Evolutionary conservation across 352 stramenopile species (phyloP), one percentile per base, ranked within the genome.

Genomic region (Globisporangium middletonii): DNA sequence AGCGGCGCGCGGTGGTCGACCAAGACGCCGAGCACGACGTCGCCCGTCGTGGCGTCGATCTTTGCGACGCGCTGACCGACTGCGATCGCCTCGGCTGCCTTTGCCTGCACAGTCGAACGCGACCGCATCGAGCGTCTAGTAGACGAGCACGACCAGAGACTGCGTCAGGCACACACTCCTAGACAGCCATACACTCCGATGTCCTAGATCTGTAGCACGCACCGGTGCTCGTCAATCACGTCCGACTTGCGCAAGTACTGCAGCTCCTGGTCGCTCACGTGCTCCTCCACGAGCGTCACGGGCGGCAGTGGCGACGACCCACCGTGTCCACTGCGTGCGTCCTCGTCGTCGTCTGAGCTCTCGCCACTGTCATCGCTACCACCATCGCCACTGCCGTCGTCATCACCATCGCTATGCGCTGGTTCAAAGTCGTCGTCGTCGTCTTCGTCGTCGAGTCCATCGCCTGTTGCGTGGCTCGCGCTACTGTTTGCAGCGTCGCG

Each of bases 211-310:
- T 9, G 4, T 23, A 12, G 19, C 11, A 1, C 72, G 43, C 67
- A 86, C 75, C 77, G 64, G 53, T 83, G 69, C 23, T 57, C 45
- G 27, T 83, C 63, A 23, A 84, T 84, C 53, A 84, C 73, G 43
- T 80, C 73, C 57, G 76, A 66, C 51, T 73, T 76, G 37, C 63
- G 68, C 23, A 86, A 64, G 55, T 69, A 86, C 49, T 69, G 59
- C 49, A 84, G 69, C 62, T 84, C 72, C 52, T 69, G 50, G 47
- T 67, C 52, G 37, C 63, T 66, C 41, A 69, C 46, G 11, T 61
- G 43, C n/a, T 47, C 46, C 18, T 60, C 54, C n/a, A 72, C 72
- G 15, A 62, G 51, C n/a, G 71, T 68, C 7, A 72, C 64, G 18
- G 65, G 60, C 0, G 27, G 27, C 23, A 1, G 43, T 45, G 30